Evolutionary conservation across 164 flowering plant genomes (phyloP), one percentile per base, ranked within the genome.

Genomic region (Platanus orientalis): DNA sequence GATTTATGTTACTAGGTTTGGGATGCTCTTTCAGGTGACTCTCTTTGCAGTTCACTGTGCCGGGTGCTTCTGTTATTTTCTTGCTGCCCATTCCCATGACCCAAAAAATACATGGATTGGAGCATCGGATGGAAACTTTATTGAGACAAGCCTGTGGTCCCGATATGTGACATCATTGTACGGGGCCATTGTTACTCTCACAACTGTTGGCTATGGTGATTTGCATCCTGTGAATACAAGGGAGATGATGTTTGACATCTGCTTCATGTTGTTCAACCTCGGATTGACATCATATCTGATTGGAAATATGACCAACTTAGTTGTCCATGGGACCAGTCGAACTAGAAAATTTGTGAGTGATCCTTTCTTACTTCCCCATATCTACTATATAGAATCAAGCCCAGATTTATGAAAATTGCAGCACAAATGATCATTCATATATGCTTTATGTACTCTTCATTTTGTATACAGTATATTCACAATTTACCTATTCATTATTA

Each of bases 241-340:
- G 75, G 99, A 95, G 71, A 95, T 92, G 97, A 55, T 88, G 49
- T 92, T 89, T 67, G 86, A 80, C 69, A 90, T 79, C 45, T 83
- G 81, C 72, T 95, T 80, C 74, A 95, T 92, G 99, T 79, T 91
- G 47, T 92, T 95, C 80, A 92, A 92, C 73, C 86, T 95, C 26
- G 99, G 99, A 25, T 75, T 95, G 75, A 92, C 90, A 1, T 81
- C 99, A 30, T 95, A 95, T 65, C 62, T 95, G 70, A 92, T 92
- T 48, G 99, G 99, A 34, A 95, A 95, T 72, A 92, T 95, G 99
- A 95, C 99, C 72, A 92, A 90, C 76, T 75, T 95, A 77, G 97
- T 95, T 29, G 99, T 92, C 68, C 97, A 89, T 67, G 90, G 88
- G 3, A 95, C 94, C 16, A 88, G 90, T 59, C 81, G 87, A 58